Conservation (phyloP, 2,329 filamentous ascomycete species). For the Botrytis fabae region DNA sequence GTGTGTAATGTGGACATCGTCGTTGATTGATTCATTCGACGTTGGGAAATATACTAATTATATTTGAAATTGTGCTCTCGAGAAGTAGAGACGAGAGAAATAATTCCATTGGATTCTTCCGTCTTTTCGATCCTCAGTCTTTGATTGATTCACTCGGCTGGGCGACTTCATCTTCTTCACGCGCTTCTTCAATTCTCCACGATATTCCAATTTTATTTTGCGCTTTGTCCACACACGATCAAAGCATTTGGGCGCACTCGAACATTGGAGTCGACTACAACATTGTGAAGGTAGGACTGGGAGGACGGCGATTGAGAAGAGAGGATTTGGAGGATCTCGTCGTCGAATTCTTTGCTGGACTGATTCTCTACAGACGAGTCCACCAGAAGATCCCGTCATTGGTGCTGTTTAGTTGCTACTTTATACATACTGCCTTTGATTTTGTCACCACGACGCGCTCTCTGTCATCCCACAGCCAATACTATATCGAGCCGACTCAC, state of each 20-base stretch:
- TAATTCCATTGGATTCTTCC: background rate
- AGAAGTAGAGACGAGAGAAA: conserved; percentile 1
- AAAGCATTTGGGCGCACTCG: background rate
- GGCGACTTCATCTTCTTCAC: background rate
- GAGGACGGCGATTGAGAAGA: background rate
- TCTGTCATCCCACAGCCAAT: background rate
- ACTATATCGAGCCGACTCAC: background rate
- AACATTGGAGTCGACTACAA: background rate
- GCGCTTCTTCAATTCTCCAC: background rate
- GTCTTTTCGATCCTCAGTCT: background rate
- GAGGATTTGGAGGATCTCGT: background rate
- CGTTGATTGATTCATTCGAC: conserved; percentile 17
- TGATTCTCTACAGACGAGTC: background rate
- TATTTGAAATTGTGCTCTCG: background rate
- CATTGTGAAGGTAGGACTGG: background rate
- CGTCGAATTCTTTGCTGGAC: background rate
- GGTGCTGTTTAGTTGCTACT: background rate
- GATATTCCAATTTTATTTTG: background rate
- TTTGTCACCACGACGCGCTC: background rate
- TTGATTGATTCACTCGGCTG: conserved; percentile 5
- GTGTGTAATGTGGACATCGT: conserved; percentile 15
- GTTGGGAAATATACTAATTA: conserved; percentile 2
- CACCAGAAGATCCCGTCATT: background rate
- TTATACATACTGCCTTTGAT: background rate
- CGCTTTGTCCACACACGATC: background rate